Evolutionary conservation across 2,329 filamentous ascomycete species (phyloP).

Genomic region (Aspergillaceae sp.): DNA sequence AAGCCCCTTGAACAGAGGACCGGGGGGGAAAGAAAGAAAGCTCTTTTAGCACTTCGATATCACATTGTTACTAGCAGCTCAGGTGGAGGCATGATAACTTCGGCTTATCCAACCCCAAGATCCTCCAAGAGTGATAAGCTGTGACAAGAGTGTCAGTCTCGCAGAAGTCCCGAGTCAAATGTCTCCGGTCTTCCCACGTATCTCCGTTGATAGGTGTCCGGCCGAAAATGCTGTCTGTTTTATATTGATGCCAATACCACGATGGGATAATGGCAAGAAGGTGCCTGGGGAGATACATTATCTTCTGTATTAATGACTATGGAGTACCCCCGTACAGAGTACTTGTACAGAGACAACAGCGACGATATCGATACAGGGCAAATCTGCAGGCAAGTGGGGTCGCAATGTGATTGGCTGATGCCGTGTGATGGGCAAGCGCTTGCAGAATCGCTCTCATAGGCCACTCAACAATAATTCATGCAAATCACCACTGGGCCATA

Average conservation of each 20-base stretch:
- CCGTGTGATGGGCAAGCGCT: conserved; percentile 22
- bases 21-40: too few relatives aligned
- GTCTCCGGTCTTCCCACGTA: not conserved
- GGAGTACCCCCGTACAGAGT: too few relatives aligned
- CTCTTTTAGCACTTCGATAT: too few relatives aligned
- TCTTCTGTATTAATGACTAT: too few relatives aligned
- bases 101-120: not conserved
- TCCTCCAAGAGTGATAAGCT: not conserved
- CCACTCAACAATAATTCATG: not conserved
- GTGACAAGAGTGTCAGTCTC: conserved; percentile 10
- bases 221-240: not conserved
- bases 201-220: not conserved
- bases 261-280: not conserved
- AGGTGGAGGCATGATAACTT: not conserved
- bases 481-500: conserved; percentile 9
- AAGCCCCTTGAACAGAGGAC: too few relatives aligned
- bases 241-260: not conserved
- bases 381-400: not conserved
- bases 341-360: too few relatives aligned
- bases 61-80: not conserved
- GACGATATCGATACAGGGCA: too few relatives aligned
- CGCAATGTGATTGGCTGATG: conserved; percentile 1
- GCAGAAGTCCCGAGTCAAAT: conserved; percentile 9
- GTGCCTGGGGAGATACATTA: too few relatives aligned
- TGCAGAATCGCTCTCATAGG: conserved; percentile 23